These are phyloP conservation scores for Peronospora farinosa DNA, from an alignment of 352 stramenopile species.

Conservation along the genomic window DNA sequence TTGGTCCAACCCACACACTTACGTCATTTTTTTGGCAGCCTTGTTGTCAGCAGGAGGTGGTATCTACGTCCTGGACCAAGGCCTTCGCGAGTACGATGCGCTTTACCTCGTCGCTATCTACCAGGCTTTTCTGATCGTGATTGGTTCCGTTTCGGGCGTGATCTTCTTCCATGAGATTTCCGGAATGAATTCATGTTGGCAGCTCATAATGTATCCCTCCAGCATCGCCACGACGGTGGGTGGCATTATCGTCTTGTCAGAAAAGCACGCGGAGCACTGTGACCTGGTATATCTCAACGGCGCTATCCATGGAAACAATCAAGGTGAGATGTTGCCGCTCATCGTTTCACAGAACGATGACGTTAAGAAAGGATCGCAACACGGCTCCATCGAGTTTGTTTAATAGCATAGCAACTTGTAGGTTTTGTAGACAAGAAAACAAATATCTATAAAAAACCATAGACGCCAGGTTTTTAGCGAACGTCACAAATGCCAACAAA, in stretches of 20 bases:
- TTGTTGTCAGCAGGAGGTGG: conserved; percentile 63
- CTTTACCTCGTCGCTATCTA: conserved; percentile 84
- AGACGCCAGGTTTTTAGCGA: conserved; percentile 10
- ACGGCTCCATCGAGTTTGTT: conserved; percentile 36
- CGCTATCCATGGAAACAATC: conserved; percentile 29
- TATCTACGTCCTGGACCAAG: conserved; percentile 75
- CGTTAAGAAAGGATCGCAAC: conserved; percentile 25
- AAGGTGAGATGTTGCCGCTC: conserved; percentile 44
- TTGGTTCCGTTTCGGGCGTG: conserved; percentile 77
- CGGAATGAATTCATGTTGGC: conserved; percentile 80
- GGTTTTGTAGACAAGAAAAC: conserved; percentile 4
- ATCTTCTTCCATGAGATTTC: conserved; percentile 86
- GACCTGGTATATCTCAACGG: conserved; percentile 28
- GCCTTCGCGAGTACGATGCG: conserved; percentile 79
- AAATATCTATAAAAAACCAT: conserved; percentile 16
- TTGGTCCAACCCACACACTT: conserved; percentile 63
- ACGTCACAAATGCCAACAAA: conserved; percentile 10
- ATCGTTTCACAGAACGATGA: conserved; percentile 30
- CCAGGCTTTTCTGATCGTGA: conserved; percentile 78
- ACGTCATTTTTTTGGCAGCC: conserved; percentile 59
- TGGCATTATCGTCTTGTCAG: conserved; percentile 75
- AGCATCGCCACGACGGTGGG: conserved; percentile 76
- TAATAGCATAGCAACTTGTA: conserved; percentile 13
- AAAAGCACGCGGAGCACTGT: conserved; percentile 62
- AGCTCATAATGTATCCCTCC: conserved; percentile 63